Evolutionary conservation across 208 protist genomes (phyloP).

Genomic region (Zelonia costaricensis): DNA sequence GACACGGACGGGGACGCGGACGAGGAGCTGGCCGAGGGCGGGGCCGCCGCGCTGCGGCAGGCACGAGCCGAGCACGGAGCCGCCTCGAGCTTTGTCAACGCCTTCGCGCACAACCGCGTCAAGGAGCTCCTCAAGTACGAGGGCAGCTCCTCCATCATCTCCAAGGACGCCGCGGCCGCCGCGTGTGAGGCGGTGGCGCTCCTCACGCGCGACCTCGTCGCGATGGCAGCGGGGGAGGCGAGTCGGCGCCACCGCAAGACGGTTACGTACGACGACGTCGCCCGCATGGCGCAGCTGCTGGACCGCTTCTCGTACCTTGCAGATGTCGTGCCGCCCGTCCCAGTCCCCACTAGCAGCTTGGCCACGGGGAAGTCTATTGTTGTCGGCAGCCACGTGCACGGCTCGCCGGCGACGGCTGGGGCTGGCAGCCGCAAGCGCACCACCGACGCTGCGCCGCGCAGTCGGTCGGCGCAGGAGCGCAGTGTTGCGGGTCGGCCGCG

Average conservation of each 20-base stretch:
- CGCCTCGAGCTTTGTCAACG: slow-evolving; percentile 3
- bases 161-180: slow-evolving; percentile 45
- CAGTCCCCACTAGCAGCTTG: background rate
- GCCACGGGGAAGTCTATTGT: slow-evolving; percentile 16
- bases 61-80: background rate
- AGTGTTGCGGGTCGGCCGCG: too few relatives aligned
- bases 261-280: slow-evolving; percentile 72
- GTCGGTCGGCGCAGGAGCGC: slow-evolving; percentile 7
- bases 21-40: background rate
- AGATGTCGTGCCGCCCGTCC: slow-evolving; percentile 50
- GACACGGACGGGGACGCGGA: slow-evolving; percentile 22
- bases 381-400: slow-evolving; percentile 4
- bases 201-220: slow-evolving; percentile 59
- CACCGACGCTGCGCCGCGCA: background rate
- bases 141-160: slow-evolving; percentile 50
- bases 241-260: slow-evolving; percentile 51
- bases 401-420: background rate
- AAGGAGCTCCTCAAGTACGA: slow-evolving; percentile 72
- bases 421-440: background rate
- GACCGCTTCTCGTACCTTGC: slow-evolving; percentile 74
- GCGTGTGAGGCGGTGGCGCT: slow-evolving; percentile 63
- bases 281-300: slow-evolving; percentile 51
- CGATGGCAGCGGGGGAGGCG: slow-evolving; percentile 50
- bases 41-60: too few relatives aligned
- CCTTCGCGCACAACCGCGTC: slow-evolving; percentile 63